Evolutionary conservation across 129 eudicot species (phyloP).

Genomic region (Tagetes erecta): DNA sequence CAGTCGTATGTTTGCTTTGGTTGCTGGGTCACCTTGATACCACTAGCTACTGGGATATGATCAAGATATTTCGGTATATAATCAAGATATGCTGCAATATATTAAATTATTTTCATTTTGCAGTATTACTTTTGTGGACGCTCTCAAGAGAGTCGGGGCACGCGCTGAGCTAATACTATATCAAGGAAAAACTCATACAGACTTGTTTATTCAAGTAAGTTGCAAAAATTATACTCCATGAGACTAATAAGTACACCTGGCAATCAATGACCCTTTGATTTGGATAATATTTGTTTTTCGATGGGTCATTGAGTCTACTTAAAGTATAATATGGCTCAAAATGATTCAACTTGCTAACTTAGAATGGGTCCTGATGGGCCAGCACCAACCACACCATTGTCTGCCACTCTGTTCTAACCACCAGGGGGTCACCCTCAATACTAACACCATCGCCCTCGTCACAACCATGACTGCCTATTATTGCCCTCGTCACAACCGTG

Average conservation of each 20-base stretch:
- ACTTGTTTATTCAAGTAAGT: constrained; percentile 85
- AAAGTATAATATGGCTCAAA: neutral
- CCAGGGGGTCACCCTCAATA: no score
- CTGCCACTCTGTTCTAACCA: no score
- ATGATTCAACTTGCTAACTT: neutral
- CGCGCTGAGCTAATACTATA: constrained; percentile 68
- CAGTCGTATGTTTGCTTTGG: neutral
- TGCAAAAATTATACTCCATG: neutral
- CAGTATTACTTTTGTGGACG: constrained; percentile 70
- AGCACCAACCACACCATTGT: neutral
- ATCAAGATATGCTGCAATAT: neutral
- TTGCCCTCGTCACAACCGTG: no score
- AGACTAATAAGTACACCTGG: neutral
- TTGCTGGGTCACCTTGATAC: neutral
- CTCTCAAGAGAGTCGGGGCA: constrained; percentile 70
- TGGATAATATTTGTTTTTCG: neutral
- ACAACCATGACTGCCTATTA: no score
- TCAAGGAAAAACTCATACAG: constrained; percentile 92
- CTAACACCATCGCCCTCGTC: no score
- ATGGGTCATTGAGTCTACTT: neutral
- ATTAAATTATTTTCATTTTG: constrained; percentile 14
- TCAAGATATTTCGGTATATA: neutral
- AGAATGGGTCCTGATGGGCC: neutral
- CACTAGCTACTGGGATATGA: neutral
- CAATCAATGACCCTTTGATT: neutral